Conservation (phyloP, 2,329 filamentous ascomycete species). For the Fusarium floridanum region DNA sequence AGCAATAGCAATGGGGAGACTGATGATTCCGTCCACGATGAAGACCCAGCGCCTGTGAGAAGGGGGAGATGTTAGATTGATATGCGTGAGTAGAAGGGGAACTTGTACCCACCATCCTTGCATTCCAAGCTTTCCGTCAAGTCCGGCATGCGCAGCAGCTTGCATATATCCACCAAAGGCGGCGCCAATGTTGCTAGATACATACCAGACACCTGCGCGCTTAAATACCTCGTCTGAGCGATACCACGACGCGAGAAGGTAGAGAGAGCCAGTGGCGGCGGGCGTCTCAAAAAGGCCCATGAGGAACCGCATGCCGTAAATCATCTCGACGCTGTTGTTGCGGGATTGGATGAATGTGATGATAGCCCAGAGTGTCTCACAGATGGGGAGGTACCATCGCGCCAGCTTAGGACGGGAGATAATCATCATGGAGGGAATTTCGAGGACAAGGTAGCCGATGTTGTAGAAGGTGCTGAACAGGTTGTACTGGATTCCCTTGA, state of each 20-base stretch:
- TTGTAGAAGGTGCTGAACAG: conserved; percentile 47
- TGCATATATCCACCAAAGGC: conserved; percentile 38
- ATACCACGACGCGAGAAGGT: conserved; percentile 53
- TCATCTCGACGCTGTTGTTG: conserved; percentile 18
- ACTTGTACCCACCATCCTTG: neutral
- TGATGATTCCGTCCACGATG: conserved; percentile 52
- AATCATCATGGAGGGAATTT: conserved; percentile 45
- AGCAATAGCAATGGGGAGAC: conserved; percentile 44
- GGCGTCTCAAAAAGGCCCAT: conserved; percentile 39
- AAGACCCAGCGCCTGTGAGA: conserved; percentile 49
- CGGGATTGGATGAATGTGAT: conserved; percentile 20
- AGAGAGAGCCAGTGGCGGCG: conserved; percentile 42
- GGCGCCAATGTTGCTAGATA: conserved; percentile 42
- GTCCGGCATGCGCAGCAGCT: conserved; percentile 30
- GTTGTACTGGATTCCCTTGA: conserved; percentile 51
- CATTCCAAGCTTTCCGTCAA: conserved; percentile 23
- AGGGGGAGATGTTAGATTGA: neutral
- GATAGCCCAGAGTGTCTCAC: conserved; percentile 30
- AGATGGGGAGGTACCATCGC: conserved; percentile 20
- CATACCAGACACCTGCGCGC: conserved; percentile 63
- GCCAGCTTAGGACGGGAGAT: conserved; percentile 39
- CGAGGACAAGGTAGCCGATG: conserved; percentile 44
- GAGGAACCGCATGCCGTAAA: conserved; percentile 34
- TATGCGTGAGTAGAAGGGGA: neutral
- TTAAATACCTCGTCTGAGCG: conserved; percentile 58